Conservation (phyloP, 2,329 filamentous ascomycete genomes). For the Colletotrichum sp. region DNA sequence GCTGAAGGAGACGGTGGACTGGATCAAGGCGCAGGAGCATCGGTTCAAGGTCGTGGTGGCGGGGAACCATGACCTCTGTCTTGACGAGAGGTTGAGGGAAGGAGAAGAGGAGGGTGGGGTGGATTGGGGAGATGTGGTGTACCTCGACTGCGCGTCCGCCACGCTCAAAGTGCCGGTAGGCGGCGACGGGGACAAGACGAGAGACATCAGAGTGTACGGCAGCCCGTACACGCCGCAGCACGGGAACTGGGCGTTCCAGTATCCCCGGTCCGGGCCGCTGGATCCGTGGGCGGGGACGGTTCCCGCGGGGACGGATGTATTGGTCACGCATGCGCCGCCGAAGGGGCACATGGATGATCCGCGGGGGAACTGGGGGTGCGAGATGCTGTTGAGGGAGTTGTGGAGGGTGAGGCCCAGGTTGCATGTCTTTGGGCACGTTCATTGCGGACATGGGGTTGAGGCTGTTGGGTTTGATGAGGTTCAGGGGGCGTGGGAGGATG, state of each 20-base stretch:
- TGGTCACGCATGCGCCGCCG: slow-evolving; percentile 45
- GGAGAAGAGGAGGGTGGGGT: neutral
- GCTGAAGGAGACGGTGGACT: slow-evolving; percentile 42
- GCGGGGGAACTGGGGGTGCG: slow-evolving; percentile 31
- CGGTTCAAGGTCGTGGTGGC: slow-evolving; percentile 49
- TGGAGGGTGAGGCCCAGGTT: slow-evolving; percentile 35
- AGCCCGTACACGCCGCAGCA: slow-evolving; percentile 36
- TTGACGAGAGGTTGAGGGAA: slow-evolving; percentile 26
- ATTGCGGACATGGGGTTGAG: slow-evolving; percentile 37
- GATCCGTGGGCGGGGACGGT: slow-evolving; percentile 32
- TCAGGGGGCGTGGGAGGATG: slow-evolving; percentile 28
- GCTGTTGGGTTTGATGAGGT: slow-evolving; percentile 31
- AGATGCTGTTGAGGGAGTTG: slow-evolving; percentile 32
- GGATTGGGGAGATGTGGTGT: slow-evolving; percentile 29
- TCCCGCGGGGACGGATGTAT: slow-evolving; percentile 35
- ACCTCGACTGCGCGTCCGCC: slow-evolving; percentile 26
- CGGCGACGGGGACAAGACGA: neutral
- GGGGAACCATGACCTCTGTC: slow-evolving; percentile 49
- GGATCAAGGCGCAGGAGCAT: slow-evolving; percentile 45
- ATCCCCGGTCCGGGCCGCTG: slow-evolving; percentile 26
- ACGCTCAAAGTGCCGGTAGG: slow-evolving; percentile 28
- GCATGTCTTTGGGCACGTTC: slow-evolving; percentile 44
- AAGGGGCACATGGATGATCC: slow-evolving; percentile 38
- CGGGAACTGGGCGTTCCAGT: slow-evolving; percentile 49
- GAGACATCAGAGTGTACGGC: slow-evolving; percentile 35